Conservation (phyloP, 169 alveolate species). For the Eimeria necatrix region DNA sequence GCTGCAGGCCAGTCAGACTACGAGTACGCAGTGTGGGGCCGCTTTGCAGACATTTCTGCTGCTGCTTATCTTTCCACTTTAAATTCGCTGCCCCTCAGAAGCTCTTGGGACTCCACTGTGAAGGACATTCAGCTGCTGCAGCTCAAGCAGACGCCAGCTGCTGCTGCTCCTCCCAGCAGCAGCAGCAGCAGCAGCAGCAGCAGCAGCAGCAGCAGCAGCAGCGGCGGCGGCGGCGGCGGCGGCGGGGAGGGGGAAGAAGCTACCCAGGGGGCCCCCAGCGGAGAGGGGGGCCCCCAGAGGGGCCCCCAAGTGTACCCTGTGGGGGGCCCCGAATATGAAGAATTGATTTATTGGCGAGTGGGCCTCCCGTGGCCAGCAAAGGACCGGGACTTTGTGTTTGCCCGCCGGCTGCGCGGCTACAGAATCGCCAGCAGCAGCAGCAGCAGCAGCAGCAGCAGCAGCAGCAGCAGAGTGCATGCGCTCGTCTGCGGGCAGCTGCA, state of each 20-base stretch:
- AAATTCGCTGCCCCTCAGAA: slow-evolving; percentile 47
- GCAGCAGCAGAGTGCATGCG: slow-evolving; percentile 32
- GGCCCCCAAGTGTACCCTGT: background rate
- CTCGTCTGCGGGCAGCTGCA: slow-evolving; percentile 71
- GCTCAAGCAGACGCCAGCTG: background rate
- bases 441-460: slow-evolving; percentile 27
- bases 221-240: background rate
- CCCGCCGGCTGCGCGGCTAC: slow-evolving; percentile 62
- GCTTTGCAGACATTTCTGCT: slow-evolving; percentile 57
- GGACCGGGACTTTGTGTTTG: slow-evolving; percentile 80
- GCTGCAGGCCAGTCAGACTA: slow-evolving; percentile 16
- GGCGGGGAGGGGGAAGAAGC: no score
- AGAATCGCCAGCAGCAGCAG: background rate
- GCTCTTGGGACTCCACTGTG: slow-evolving; percentile 71
- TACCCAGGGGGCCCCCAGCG: slow-evolving; percentile 2
- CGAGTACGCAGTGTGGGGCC: slow-evolving; percentile 75
- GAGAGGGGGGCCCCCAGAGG: slow-evolving; percentile 9
- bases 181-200: background rate
- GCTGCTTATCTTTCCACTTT: slow-evolving; percentile 61
- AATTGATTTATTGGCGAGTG: slow-evolving; percentile 76
- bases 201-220: background rate
- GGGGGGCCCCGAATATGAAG: slow-evolving; percentile 53
- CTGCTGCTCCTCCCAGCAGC: slow-evolving; percentile 35
- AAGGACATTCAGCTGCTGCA: slow-evolving; percentile 4
- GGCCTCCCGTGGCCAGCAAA: slow-evolving; percentile 80